These are phyloP conservation scores for Cytospora piceae DNA, from an alignment of 2,329 filamentous ascomycete species.

Conservation along the genomic window DNA sequence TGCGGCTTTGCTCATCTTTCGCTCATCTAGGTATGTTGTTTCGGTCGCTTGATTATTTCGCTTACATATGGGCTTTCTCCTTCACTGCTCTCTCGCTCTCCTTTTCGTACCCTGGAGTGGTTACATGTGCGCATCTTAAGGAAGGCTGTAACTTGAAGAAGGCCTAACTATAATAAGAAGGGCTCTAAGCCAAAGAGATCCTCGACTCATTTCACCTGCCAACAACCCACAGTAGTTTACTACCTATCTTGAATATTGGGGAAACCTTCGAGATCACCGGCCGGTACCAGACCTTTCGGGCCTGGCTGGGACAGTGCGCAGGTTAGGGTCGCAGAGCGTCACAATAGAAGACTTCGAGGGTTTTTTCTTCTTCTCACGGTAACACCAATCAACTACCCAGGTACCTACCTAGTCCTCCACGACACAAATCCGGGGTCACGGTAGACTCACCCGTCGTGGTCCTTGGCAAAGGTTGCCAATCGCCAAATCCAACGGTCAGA, in stretches of 20 bases:
- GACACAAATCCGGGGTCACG: not conserved
- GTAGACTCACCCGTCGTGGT: not conserved
- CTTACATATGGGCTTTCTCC: not conserved
- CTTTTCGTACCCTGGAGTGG: not conserved
- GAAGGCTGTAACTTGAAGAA: too few relatives aligned
- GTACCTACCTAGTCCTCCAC: not conserved
- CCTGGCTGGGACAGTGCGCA: not conserved
- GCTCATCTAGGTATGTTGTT: not conserved
- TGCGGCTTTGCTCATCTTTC: not conserved
- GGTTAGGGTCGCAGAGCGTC: not conserved
- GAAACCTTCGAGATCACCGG: not conserved
- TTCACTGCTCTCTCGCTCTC: not conserved
- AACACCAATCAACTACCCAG: not conserved
- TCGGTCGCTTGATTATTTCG: not conserved
- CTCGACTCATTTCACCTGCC: too few relatives aligned
- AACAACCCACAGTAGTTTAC: too few relatives aligned
- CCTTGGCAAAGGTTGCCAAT: not conserved
- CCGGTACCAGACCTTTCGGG: not conserved
- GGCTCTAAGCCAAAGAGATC: too few relatives aligned
- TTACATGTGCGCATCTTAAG: too few relatives aligned
- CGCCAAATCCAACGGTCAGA: not conserved
- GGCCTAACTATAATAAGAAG: too few relatives aligned
- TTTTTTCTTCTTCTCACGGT: not conserved
- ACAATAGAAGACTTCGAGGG: not conserved
- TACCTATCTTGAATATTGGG: too few relatives aligned